phyloP scores from a whole-genome alignment of 2,329 filamentous ascomycete genomes.

The Stenocarpella maydis region DNA sequence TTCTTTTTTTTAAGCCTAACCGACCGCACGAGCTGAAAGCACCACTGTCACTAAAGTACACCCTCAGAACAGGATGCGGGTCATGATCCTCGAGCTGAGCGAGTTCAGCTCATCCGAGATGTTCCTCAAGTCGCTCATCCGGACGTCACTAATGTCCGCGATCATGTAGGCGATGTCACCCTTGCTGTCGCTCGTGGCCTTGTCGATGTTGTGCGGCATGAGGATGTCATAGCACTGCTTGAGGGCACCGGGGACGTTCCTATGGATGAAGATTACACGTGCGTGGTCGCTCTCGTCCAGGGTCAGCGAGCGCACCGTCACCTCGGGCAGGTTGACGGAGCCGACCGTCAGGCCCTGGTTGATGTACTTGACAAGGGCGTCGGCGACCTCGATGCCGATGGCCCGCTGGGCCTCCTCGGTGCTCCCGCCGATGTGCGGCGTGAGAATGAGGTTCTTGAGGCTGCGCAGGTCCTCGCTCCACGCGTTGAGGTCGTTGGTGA shows the following conservation, averaged over 20 bases:
- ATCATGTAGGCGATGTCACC: conserved; percentile 96
- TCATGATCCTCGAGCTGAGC: conserved; percentile 71
- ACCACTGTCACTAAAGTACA: background rate
- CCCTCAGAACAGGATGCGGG: conserved; percentile 36
- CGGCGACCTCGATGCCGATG: conserved; percentile 91
- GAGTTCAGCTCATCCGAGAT: conserved; percentile 84
- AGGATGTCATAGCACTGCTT: conserved; percentile 95
- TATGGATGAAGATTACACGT: conserved; percentile 94
- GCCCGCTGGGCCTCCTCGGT: conserved; percentile 97
- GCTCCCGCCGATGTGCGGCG: conserved; percentile 95
- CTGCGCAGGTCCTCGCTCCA: conserved; percentile 87
- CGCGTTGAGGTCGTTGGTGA: conserved; percentile 80
- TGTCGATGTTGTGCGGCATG: conserved; percentile 96
- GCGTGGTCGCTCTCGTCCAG: conserved; percentile 89
- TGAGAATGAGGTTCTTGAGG: conserved; percentile 92
- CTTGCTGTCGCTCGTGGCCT: conserved; percentile 96
- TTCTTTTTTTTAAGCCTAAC: background rate
- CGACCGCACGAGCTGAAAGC: background rate
- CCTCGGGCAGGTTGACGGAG: conserved; percentile 97
- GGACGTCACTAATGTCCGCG: conserved; percentile 94
- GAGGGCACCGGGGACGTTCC: conserved; percentile 94
- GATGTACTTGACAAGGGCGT: conserved; percentile 90
- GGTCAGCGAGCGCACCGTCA: conserved; percentile 87
- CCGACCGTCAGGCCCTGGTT: conserved; percentile 93
- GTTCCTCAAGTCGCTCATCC: conserved; percentile 81